These are phyloP conservation scores for Rickenella mellea DNA, from an alignment of 768 basidiomycete species.

Conservation along the genomic window DNA sequence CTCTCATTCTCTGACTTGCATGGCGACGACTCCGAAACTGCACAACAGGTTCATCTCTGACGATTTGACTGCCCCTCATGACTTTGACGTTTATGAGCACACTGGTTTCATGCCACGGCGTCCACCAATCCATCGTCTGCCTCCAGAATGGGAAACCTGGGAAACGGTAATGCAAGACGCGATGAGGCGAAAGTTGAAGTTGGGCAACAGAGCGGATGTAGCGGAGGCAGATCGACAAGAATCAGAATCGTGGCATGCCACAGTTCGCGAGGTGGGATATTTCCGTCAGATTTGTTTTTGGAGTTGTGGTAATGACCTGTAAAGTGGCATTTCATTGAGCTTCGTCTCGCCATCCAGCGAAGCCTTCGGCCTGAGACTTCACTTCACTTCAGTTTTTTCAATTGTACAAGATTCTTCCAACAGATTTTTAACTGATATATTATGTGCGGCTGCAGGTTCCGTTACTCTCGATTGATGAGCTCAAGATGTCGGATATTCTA, in stretches of 20 bases:
- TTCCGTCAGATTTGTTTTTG: too few relatives aligned
- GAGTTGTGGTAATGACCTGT: too few relatives aligned
- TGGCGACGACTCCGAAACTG: too few relatives aligned
- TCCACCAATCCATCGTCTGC: slow-evolving; percentile 57
- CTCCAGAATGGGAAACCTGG: slow-evolving; percentile 60
- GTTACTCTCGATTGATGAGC: slow-evolving; percentile 33
- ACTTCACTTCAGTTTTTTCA: too few relatives aligned
- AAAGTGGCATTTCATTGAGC: too few relatives aligned
- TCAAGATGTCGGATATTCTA: slow-evolving; percentile 41
- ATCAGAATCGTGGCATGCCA: slow-evolving; percentile 31
- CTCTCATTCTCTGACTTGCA: too few relatives aligned
- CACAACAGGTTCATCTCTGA: too few relatives aligned
- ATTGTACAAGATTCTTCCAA: too few relatives aligned
- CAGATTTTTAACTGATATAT: slow-evolving; percentile 3
- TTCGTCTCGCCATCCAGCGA: too few relatives aligned
- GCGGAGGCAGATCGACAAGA: slow-evolving; percentile 20
- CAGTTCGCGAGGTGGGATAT: slow-evolving; percentile 29
- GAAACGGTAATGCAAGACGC: slow-evolving; percentile 51
- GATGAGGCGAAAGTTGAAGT: slow-evolving; percentile 36
- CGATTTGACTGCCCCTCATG: slow-evolving; percentile 31
- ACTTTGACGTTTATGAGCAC: slow-evolving; percentile 83
- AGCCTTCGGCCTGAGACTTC: too few relatives aligned
- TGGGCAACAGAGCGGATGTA: slow-evolving; percentile 31
- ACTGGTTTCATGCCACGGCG: slow-evolving; percentile 89
- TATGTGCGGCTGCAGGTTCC: slow-evolving; percentile 34